phyloP scores from a whole-genome alignment of 306 rosid species.

The Crotalaria pallida region DNA sequence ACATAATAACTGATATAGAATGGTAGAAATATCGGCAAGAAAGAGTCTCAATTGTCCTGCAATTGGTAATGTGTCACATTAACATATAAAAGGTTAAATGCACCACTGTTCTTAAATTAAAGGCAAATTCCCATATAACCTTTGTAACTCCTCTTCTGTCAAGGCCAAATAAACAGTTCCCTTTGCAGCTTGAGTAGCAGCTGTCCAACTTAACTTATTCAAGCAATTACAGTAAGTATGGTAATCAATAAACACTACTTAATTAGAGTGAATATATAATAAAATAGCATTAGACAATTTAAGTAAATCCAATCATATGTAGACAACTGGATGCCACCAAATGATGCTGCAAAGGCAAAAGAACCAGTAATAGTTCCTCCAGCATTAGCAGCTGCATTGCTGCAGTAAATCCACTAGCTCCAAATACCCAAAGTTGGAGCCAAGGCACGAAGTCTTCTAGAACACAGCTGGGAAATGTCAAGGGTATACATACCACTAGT shows the following conservation, averaged over 20 bases:
- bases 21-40: no score
- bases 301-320: constrained; percentile 7
- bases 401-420: constrained; percentile 70
- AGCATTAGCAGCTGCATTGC: constrained; percentile 74
- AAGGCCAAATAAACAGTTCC: no score
- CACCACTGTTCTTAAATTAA: no score
- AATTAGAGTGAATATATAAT: background rate
- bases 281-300: constrained; percentile 9
- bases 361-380: constrained; percentile 71
- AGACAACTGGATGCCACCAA: constrained; percentile 46
- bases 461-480: background rate
- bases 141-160: no score
- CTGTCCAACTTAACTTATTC: background rate
- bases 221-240: constrained; percentile 12
- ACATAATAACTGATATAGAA: no score
- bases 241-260: background rate
- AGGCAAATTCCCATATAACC: no score
- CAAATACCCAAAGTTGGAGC: constrained; percentile 71
- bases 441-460: constrained; percentile 46
- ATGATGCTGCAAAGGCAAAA: constrained; percentile 88
- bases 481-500: constrained; percentile 73
- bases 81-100: no score
- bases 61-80: no score
- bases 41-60: no score
- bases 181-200: no score